phyloP scores from a whole-genome alignment of 352 stramenopile genomes.

The Globisporangium megalacanthum region DNA sequence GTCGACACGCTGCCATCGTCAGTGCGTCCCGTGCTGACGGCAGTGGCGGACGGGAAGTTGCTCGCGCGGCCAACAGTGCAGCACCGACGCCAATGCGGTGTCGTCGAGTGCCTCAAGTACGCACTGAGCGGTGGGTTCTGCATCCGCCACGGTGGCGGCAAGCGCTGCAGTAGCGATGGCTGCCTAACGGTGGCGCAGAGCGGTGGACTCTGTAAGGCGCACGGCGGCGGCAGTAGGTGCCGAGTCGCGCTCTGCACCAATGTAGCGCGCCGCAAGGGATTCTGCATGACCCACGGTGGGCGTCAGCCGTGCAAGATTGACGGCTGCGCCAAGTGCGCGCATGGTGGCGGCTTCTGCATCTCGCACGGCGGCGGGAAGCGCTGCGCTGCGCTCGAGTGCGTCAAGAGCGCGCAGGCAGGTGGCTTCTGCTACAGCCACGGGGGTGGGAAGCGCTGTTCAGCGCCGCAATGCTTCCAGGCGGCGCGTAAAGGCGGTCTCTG shows the following conservation, averaged over 20 bases:
- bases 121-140: slow-evolving; percentile 65
- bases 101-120: slow-evolving; percentile 56
- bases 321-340: slow-evolving; percentile 64
- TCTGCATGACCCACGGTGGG: slow-evolving; percentile 70
- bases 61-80: slow-evolving; percentile 16
- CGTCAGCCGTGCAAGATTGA: slow-evolving; percentile 71
- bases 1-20: slow-evolving; percentile 12
- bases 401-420: slow-evolving; percentile 67
- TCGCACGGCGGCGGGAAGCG: slow-evolving; percentile 67
- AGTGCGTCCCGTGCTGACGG: neutral
- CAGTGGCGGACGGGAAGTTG: neutral
- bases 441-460: slow-evolving; percentile 65
- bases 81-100: slow-evolving; percentile 56
- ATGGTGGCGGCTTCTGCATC: slow-evolving; percentile 76
- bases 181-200: slow-evolving; percentile 75
- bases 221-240: slow-evolving; percentile 82
- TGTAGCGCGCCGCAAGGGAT: slow-evolving; percentile 61
- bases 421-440: slow-evolving; percentile 80
- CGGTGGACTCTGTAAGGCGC: slow-evolving; percentile 75
- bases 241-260: slow-evolving; percentile 44
- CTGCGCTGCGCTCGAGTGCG: slow-evolving; percentile 43
- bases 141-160: slow-evolving; percentile 69
- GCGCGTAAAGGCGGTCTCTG: slow-evolving; percentile 73
- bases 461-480: slow-evolving; percentile 69
- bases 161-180: slow-evolving; percentile 49